A percentile compares a stretch with the other conserved stretches of the same genome.
Evolutionary conservation across 1,139 yeast species (phyloP).

Genomic region (Candida tropicalis): DNA sequence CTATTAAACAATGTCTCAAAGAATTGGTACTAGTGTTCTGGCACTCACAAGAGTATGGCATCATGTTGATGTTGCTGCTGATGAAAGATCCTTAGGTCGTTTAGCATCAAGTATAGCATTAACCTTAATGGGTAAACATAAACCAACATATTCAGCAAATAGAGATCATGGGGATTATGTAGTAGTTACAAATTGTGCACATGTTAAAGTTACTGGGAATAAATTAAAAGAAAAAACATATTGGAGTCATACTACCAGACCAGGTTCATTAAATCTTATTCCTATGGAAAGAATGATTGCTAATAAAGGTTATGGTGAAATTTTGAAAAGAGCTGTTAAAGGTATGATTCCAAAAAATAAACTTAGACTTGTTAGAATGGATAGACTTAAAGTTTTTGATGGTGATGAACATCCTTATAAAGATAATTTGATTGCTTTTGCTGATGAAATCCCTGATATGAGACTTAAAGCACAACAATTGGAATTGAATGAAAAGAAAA

Average conservation of each 20-base stretch:
- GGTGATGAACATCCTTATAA: constrained; percentile 88
- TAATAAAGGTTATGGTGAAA: constrained; percentile 84
- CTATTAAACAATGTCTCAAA: constrained; percentile 48
- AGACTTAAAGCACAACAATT: constrained; percentile 42
- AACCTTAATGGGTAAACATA: constrained; percentile 92
- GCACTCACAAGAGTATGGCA: constrained; percentile 94
- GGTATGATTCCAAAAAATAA: constrained; percentile 96
- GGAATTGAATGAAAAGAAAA: constrained; percentile 37
- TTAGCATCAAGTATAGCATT: constrained; percentile 86
- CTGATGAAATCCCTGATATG: constrained; percentile 71
- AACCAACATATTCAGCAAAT: constrained; percentile 76
- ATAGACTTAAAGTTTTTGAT: constrained; percentile 82
- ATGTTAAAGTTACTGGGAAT: constrained; percentile 78
- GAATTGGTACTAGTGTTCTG: constrained; percentile 63
- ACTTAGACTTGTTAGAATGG: constrained; percentile 76
- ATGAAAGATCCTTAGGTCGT: constrained; percentile 86
- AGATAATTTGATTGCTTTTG: constrained; percentile 81
- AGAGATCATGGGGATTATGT: constrained; percentile 96
- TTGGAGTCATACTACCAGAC: constrained; percentile 88
- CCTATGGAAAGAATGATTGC: constrained; percentile 79
- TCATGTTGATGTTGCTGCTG: constrained; percentile 88
- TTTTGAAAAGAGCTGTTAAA: constrained; percentile 81
- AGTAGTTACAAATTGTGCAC: constrained; percentile 90
- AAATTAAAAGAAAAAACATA: constrained; percentile 83
- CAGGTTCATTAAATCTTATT: constrained; percentile 83